A percentile compares a stretch with the other conserved stretches of the same genome.
These are phyloP conservation scores for Botrytis byssoidea DNA, from an alignment of 2,329 filamentous ascomycete species.

Conservation along the genomic window DNA sequence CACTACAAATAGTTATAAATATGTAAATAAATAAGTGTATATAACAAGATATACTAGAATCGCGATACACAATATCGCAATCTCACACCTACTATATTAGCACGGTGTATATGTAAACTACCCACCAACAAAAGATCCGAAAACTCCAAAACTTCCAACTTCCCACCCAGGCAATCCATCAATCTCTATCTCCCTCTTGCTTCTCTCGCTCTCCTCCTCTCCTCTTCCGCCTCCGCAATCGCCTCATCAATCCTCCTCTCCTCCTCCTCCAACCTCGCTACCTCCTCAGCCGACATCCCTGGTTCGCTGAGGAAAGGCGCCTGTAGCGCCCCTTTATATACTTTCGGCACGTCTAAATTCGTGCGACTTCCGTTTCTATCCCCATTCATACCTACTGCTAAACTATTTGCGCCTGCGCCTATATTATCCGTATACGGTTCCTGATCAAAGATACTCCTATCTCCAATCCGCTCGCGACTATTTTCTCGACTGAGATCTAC, in stretches of 20 bases:
- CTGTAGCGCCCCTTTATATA: background rate
- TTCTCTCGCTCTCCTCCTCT: slow-evolving; percentile 21
- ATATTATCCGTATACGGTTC: slow-evolving; percentile 8
- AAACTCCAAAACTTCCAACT: background rate
- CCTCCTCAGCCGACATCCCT: slow-evolving; percentile 34
- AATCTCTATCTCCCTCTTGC: background rate
- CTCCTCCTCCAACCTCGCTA: slow-evolving; percentile 35
- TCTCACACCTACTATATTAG: background rate
- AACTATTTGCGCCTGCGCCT: background rate
- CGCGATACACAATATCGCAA: background rate
- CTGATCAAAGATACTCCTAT: background rate
- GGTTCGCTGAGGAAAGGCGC: slow-evolving; percentile 29
- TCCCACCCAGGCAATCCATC: background rate
- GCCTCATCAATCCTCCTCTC: slow-evolving; percentile 37
- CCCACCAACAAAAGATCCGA: background rate
- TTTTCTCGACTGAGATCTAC: background rate
- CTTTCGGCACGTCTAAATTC: background rate
- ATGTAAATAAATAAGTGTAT: background rate
- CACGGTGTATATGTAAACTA: background rate
- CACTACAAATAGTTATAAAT: background rate
- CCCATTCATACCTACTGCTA: too few species aligned
- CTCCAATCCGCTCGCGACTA: background rate
- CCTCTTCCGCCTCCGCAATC: slow-evolving; percentile 34
- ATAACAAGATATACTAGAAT: background rate
- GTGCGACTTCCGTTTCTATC: background rate